Percentiles rank a stretch among this genome's conserved stretches.
Conservation (phyloP, 768 basidiomycete genomes). For the Boletus subcaerulescens region DNA sequence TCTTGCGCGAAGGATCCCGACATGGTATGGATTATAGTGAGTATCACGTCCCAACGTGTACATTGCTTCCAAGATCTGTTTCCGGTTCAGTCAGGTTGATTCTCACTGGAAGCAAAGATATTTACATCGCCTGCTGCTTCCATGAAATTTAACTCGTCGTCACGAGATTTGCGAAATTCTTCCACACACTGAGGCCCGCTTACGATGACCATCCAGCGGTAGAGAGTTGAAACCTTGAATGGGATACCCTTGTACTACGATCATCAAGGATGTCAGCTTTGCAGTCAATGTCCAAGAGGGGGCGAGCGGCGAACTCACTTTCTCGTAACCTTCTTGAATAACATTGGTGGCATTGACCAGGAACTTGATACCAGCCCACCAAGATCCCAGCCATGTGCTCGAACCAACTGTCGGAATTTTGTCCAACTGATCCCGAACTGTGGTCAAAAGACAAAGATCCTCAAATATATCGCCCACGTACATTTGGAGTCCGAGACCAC, state of each 20-base stretch:
- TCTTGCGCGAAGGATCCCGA: conserved; percentile 26
- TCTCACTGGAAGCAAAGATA: background rate
- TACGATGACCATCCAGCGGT: conserved; percentile 40
- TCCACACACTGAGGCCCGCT: conserved; percentile 33
- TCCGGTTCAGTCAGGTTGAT: background rate
- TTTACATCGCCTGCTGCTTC: conserved; percentile 18
- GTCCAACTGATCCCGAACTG: conserved; percentile 16
- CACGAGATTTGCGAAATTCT: conserved; percentile 39
- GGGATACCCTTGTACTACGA: conserved; percentile 27
- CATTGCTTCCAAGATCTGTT: conserved; percentile 35
- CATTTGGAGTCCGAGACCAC: background rate
- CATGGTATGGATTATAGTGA: conserved; percentile 31
- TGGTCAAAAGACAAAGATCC: background rate
- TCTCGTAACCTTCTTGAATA: conserved; percentile 33
- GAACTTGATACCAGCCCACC: conserved; percentile 20
- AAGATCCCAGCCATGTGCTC: conserved; percentile 28
- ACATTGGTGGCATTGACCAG: conserved; percentile 19
- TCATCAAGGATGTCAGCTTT: background rate
- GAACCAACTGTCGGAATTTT: conserved; percentile 33
- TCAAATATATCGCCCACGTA: background rate
- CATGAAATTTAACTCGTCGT: conserved; percentile 37
- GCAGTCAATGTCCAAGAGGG: background rate
- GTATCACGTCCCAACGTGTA: conserved; percentile 37
- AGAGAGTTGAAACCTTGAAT: conserved; percentile 31
- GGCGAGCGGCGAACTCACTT: conserved; percentile 15